phyloP scores from a whole-genome alignment of 2,329 filamentous ascomycete genomes.

The Parastagonospora avenae region DNA sequence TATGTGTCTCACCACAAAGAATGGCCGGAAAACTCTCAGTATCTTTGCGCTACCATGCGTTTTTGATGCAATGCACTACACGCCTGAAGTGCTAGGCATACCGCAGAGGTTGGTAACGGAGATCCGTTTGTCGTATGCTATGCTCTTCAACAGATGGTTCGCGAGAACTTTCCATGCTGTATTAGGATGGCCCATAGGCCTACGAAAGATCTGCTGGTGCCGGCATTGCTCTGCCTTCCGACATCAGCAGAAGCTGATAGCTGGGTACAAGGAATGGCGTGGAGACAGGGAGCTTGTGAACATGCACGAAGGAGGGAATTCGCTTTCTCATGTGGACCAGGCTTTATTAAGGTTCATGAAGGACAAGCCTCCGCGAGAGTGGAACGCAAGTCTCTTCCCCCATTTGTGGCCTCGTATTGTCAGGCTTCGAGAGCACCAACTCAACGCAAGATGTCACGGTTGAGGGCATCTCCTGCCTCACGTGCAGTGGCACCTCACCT shows the following conservation, averaged over 20 bases:
- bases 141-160: constrained; percentile 3
- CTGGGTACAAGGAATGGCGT: not conserved
- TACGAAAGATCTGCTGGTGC: constrained; percentile 12
- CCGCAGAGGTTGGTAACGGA: not conserved
- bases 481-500: too few relatives aligned
- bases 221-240: constrained; percentile 18
- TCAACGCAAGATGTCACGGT: too few relatives aligned
- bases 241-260: constrained; percentile 2
- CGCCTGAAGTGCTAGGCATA: not conserved
- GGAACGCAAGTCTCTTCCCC: constrained; percentile 18
- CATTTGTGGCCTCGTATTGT: constrained; percentile 17
- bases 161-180: constrained; percentile 6
- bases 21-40: constrained; percentile 7
- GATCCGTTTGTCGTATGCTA: not conserved
- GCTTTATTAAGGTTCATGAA: constrained; percentile 11
- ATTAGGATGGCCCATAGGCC: constrained; percentile 9
- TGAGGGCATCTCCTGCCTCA: too few relatives aligned
- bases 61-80: not conserved
- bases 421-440: constrained; percentile 15
- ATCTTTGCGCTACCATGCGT: not conserved
- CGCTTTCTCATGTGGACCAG: too few relatives aligned
- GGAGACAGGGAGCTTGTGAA: not conserved
- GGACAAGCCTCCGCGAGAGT: constrained; percentile 7
- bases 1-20: constrained; percentile 11
- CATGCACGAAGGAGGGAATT: not conserved